These are phyloP conservation scores for Byssoonygena ceratinophila DNA, from an alignment of 2,329 filamentous ascomycete genomes.

Conservation along the genomic window DNA sequence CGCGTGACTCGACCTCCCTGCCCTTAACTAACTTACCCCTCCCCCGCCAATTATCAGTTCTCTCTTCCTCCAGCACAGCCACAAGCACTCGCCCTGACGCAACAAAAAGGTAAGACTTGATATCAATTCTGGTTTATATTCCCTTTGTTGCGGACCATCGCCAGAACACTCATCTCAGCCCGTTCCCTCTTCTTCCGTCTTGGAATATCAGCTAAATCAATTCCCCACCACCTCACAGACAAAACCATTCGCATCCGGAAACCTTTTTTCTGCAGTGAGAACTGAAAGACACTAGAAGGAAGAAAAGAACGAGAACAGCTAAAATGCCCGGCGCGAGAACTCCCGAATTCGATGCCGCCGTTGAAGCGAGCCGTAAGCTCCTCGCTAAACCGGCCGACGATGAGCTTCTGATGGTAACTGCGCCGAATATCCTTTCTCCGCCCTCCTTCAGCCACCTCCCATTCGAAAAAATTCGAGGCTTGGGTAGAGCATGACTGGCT, in stretches of 20 bases:
- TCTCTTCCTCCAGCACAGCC: not conserved
- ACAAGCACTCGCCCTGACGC: not conserved
- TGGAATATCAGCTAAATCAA: not conserved
- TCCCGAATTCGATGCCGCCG: slow-evolving; percentile 26
- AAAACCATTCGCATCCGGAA: not conserved
- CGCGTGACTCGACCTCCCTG: not conserved
- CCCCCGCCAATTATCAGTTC: slow-evolving; percentile 1
- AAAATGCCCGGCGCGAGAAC: slow-evolving; percentile 14
- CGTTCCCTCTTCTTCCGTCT: too few species aligned
- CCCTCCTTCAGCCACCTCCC: not conserved
- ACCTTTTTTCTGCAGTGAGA: not conserved
- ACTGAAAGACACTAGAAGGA: not conserved
- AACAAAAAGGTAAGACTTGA: not conserved
- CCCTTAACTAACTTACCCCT: slow-evolving; percentile 4
- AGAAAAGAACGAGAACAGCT: not conserved
- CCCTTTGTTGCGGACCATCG: not conserved
- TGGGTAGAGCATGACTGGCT: not conserved
- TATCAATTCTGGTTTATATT: slow-evolving; percentile 1
- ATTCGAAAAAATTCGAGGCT: not conserved
- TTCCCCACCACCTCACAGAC: not conserved
- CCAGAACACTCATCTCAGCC: too few species aligned
- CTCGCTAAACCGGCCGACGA: slow-evolving; percentile 28
- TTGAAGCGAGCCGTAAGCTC: slow-evolving; percentile 27
- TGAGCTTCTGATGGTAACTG: slow-evolving; percentile 27
- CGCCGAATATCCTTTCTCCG: not conserved